Conservation (phyloP, 2,329 filamentous ascomycete species). For the Talaromyces sp. region DNA sequence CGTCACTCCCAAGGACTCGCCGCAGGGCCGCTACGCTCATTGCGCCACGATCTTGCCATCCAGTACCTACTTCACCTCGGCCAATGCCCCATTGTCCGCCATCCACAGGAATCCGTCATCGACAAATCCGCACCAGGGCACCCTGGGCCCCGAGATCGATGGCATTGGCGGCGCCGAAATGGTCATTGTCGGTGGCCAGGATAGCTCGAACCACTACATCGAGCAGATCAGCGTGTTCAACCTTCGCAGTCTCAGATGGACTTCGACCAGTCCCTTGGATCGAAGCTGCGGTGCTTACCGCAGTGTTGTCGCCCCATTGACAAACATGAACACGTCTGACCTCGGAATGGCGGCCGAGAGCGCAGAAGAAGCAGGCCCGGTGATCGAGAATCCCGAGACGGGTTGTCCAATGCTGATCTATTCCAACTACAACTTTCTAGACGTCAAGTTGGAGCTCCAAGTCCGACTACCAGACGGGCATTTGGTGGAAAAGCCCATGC, state of each 20-base stretch:
- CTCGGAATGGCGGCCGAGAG: slow-evolving; percentile 41
- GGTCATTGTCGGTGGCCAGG: slow-evolving; percentile 94
- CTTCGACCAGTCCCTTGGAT: slow-evolving; percentile 77
- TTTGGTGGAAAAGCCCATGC: slow-evolving; percentile 82
- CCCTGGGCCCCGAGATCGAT: slow-evolving; percentile 83
- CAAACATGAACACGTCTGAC: slow-evolving; percentile 40
- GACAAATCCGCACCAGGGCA: slow-evolving; percentile 78
- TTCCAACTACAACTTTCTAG: slow-evolving; percentile 97
- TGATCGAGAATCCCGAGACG: slow-evolving; percentile 24
- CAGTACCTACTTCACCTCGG: slow-evolving; percentile 78
- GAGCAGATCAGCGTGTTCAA: slow-evolving; percentile 99
- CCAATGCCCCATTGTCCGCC: slow-evolving; percentile 76
- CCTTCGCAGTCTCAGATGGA: slow-evolving; percentile 91
- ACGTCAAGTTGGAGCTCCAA: slow-evolving; percentile 93
- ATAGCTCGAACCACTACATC: slow-evolving; percentile 97
- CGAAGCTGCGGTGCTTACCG: slow-evolving; percentile 95
- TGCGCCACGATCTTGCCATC: slow-evolving; percentile 91
- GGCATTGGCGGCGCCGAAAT: slow-evolving; percentile 91
- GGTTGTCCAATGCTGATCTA: slow-evolving; percentile 84
- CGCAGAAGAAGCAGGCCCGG: slow-evolving; percentile 31
- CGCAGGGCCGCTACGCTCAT: slow-evolving; percentile 92
- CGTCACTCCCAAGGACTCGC: slow-evolving; percentile 72
- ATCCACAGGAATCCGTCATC: slow-evolving; percentile 84
- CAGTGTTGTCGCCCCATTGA: slow-evolving; percentile 83
- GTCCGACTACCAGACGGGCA: slow-evolving; percentile 79